Base-by-base conservation (phyloP, 1,284 basidiomycete genomes). In the Exobasidium rhododendri region DNA sequence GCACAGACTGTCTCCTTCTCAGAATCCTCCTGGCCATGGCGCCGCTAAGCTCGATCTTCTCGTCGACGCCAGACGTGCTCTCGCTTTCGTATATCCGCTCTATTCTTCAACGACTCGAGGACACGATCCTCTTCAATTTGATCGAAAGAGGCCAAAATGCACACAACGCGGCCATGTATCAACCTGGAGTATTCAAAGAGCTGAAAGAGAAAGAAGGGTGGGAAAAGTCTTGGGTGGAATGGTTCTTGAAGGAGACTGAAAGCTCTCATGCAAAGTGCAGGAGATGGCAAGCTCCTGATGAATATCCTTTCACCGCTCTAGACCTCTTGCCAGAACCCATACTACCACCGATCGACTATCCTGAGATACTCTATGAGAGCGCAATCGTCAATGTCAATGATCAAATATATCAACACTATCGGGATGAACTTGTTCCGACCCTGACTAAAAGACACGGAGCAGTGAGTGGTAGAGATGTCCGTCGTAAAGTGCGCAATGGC, bases 101-200 rank as follows among this genome's bases (percentile, higher is more conserved):
- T 20, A 89, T 92, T 58, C 84, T 99, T 17, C 88, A 86, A 68
- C 86, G 96, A 20, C 86, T 98, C 22, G 96, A 99, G 79, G 96
- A 99, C 72, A 98, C 94, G 22, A 98, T 99, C 83, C 96, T 97
- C 79, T 98, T 98, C 94, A 70, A 75, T 29, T 70, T 79, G 28
- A 98, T 99, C 74, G 96, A 99, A 81, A 87, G 96, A 28, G 94
- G 93, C 0, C 94, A 98, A 80, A 98, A 97, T 75, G 92, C 92
- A 0, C 88, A 91, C 80, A 97, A 98, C 78, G 86, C 88, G n/a
- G 85, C 84, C 62, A 94, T 96, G 70, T 99, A 99, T 82, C 83
- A 88, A 61, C 84, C 84, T 2, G 89, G 88, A 13, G 88, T 85
- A 1, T 92, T 97, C 81, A 82, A 87, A 52, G 77, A 80, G 32